phyloP scores from a whole-genome alignment of 805 yeast genomes.

The Myxozyma melibiosi region DNA sequence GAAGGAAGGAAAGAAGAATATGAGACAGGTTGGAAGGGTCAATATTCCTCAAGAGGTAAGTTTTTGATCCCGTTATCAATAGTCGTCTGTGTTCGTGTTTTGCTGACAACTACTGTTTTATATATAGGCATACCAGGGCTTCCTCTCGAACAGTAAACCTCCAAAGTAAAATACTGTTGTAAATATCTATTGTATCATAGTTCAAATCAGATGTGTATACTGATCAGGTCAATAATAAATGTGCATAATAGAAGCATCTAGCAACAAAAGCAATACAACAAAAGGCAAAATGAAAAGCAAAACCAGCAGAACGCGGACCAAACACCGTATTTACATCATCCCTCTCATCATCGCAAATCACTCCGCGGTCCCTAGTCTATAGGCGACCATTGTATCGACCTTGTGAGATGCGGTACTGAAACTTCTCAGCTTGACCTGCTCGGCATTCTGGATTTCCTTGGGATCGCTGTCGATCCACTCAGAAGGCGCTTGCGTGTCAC shows the following conservation, averaged over 20 bases:
- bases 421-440: slow-evolving; percentile 67
- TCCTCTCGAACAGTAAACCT: slow-evolving; percentile 27
- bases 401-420: slow-evolving; percentile 69
- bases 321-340: not conserved
- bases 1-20: slow-evolving; percentile 87
- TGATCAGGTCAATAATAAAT: not conserved
- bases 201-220: too few relatives aligned
- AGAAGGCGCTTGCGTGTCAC: slow-evolving; percentile 61
- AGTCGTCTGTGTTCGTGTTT: not conserved
- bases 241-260: too few relatives aligned
- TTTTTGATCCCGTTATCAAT: too few relatives aligned
- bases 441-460: slow-evolving; percentile 59
- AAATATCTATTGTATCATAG: not conserved
- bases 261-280: too few relatives aligned
- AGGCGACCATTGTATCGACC: slow-evolving; percentile 72
- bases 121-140: slow-evolving; percentile 35
- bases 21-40: slow-evolving; percentile 80
- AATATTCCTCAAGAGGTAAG: slow-evolving; percentile 47
- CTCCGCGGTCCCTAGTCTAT: slow-evolving; percentile 44
- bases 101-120: not conserved
- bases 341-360: too few relatives aligned
- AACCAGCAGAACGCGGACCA: too few relatives aligned
- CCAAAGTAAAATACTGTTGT: slow-evolving; percentile 10
- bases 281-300: not conserved
- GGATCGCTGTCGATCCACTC: slow-evolving; percentile 86